Evolutionary conservation across 1,139 yeast genomes (phyloP), one percentile per base, ranked within the genome.

Genomic region (Pichia kudriavzevii): DNA sequence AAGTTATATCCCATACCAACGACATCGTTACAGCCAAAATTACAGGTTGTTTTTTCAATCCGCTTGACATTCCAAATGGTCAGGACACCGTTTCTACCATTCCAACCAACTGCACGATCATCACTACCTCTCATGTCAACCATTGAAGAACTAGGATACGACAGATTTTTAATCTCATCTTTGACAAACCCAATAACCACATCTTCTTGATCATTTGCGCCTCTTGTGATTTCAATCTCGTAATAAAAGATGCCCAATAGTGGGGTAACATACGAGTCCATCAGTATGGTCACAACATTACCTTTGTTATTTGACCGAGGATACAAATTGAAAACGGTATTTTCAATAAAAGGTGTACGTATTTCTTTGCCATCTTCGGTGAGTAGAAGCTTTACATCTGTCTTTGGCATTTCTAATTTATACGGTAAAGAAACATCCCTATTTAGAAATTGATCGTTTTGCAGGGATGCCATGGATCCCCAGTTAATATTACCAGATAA

Each of bases 1-100:
- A 74, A 81, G 59, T 87, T 81, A 19, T 85, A 67, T 3, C 96
- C 95, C 56, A 93, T 80, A 0, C 97, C 97, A 44, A 88, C 67
- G 2, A 72, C 65, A 55, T 87, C 96, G 16, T 67, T 68, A 18
- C 59, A 53, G 0, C 76, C 72, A 52, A 66, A 76, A 28, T 61
- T 61, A 21, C 71, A 66, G 1, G 70, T 69, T 38, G 59, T 67
- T 13, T 55, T 55, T 41, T 61, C 58, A 30, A 53, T 48, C n/a
- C 57, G 52, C 28, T 61, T 60, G 26, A 64, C 66, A 22, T 67
- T 61, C 18, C 68, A 64, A 31, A 61, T 56, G 16, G 35, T 29
- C 3, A 43, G 35, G n/a, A 67, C 60, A 13, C 82, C 83, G 43
- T 72, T 76, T 42, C 63, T 69, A 5, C 80, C 76, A 47, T 69